Evolutionary conservation across 352 stramenopile genomes (phyloP).

Genomic region (Phytophthora boehmeriae): DNA sequence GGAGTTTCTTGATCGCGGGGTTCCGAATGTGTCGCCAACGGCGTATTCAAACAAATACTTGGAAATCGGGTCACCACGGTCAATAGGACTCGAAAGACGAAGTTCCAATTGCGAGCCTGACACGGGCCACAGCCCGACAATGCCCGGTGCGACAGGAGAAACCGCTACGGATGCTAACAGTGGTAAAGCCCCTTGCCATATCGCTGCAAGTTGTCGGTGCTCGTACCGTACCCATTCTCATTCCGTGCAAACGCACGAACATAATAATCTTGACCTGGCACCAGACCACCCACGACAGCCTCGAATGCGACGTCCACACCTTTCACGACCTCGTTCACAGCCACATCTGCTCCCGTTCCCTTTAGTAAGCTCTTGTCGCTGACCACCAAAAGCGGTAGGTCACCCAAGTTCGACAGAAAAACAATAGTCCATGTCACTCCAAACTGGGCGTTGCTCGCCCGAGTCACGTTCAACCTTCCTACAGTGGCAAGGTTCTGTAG

Average conservation of each 20-base stretch:
- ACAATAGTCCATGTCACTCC: constrained; percentile 72
- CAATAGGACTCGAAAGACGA: constrained; percentile 34
- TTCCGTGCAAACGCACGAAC: constrained; percentile 71
- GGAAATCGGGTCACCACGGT: constrained; percentile 38
- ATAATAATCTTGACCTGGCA: constrained; percentile 54
- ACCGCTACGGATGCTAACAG: constrained; percentile 45
- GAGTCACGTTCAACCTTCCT: constrained; percentile 67
- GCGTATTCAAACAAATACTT: constrained; percentile 74
- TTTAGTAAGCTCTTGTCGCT: constrained; percentile 36
- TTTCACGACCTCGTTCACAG: constrained; percentile 60
- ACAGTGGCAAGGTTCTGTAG: constrained; percentile 70
- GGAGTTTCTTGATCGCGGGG: constrained; percentile 53
- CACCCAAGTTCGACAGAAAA: constrained; percentile 74
- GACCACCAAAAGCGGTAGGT: constrained; percentile 61
- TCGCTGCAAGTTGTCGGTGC: constrained; percentile 65
- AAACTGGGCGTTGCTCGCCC: constrained; percentile 41
- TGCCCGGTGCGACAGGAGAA: constrained; percentile 38
- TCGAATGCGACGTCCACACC: constrained; percentile 70
- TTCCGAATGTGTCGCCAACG: constrained; percentile 52
- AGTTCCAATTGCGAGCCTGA: constrained; percentile 60
- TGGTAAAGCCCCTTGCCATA: constrained; percentile 60
- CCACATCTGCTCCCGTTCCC: constrained; percentile 47
- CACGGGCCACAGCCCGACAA: constrained; percentile 53
- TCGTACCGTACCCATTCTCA: constrained; percentile 64
- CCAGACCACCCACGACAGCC: constrained; percentile 58